Base-by-base conservation (phyloP, 2,329 filamentous ascomycete species). In the Xylaria sp. region DNA sequence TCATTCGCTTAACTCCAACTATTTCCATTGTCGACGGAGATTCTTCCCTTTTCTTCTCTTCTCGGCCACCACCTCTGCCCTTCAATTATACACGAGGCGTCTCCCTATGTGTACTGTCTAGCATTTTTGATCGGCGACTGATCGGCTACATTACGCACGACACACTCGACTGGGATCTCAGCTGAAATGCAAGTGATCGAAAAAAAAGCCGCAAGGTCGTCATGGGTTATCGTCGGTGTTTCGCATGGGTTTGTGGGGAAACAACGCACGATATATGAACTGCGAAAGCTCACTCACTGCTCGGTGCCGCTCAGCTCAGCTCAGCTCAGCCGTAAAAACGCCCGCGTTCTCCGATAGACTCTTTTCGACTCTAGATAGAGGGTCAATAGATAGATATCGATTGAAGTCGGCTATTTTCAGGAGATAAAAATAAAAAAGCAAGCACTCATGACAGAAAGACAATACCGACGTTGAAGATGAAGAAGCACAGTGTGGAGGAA, bases 141-240 rank as follows among this genome's bases (percentile, higher is more conserved):
- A 47, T 47, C 42, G 42, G 42, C 42, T 47, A 7, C 17, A 47
- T 17, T 47, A 47, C 17, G 27, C 56, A 58, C 27, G n/a, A 17
- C 34, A 58, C 42, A 27, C 45, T 11, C 34, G 30, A 54, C 47
- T 5, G 17, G 21, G 53, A 58, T 53, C 56, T 65, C 56, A 68
- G 62, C 66, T 68, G 66, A 65, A 61, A 68, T 65, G 66, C 53
- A 65, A 54, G 66, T 50, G 53, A 68, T 62, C 14, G 14, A 12
- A 34, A 11, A 45, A 45, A 36, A 11, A n/a, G 36, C 4, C 19
- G 12, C 56, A 47, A 27, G 57, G 56, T 4, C 14, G 14, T 48
- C 57, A 36, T 9, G 11, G 24, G 53, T 21, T 45, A 14, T 11
- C 45, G 42, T 54, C 36, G 39, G 12, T 51, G 65, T 51, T 45